These are phyloP conservation scores for Didymella pomorum DNA, from an alignment of 2,329 filamentous ascomycete species.

Conservation along the genomic window DNA sequence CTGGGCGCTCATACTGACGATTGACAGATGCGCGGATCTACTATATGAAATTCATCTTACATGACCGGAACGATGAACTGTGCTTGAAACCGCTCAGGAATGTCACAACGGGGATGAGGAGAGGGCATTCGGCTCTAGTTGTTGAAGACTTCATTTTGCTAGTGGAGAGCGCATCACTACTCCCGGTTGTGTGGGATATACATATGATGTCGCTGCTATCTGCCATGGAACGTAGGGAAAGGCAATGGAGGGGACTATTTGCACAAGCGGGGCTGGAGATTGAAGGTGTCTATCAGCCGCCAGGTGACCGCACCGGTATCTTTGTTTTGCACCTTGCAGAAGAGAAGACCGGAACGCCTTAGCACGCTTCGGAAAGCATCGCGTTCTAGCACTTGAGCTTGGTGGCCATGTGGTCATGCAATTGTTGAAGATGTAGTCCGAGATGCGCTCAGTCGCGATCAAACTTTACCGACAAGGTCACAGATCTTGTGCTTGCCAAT, in stretches of 20 bases:
- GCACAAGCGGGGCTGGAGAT: slow-evolving; percentile 14
- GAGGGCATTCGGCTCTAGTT: slow-evolving; percentile 17
- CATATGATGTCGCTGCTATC: slow-evolving; percentile 21
- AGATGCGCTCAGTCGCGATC: no score
- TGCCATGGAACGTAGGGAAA: slow-evolving; percentile 18
- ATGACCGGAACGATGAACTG: slow-evolving; percentile 21
- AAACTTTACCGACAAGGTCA: no score
- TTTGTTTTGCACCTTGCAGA: slow-evolving; percentile 7
- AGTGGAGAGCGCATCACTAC: neutral
- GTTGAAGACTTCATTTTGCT: slow-evolving; percentile 24
- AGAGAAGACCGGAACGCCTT: no score
- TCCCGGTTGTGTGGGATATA: slow-evolving; percentile 21
- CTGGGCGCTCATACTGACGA: no score
- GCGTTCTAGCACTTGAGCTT: no score
- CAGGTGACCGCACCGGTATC: slow-evolving; percentile 13
- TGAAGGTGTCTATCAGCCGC: slow-evolving; percentile 15
- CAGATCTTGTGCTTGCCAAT: no score
- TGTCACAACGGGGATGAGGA: slow-evolving; percentile 25
- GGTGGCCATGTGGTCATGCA: no score
- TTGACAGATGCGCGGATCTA: slow-evolving; percentile 22
- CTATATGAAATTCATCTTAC: slow-evolving; percentile 26
- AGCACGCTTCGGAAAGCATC: no score
- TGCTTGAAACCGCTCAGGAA: slow-evolving; percentile 22
- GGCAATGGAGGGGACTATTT: slow-evolving; percentile 15
- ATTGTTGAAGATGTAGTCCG: no score